phyloP scores from a whole-genome alignment of 129 eudicot genomes.

The Dittrichia graveolens region DNA sequence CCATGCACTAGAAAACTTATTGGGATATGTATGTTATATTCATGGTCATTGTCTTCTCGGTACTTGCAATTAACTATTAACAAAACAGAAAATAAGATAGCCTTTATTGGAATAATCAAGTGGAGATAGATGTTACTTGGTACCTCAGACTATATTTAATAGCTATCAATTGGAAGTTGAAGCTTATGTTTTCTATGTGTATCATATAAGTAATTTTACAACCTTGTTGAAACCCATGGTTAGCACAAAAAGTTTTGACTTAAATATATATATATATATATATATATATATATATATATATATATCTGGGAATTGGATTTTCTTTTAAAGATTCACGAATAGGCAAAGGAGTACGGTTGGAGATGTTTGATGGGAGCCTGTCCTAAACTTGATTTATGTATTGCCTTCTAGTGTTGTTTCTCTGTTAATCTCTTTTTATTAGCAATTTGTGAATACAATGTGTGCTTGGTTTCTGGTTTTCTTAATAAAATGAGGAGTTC shows the following conservation, averaged over 20 bases:
- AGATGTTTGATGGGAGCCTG: background rate
- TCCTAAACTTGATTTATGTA: background rate
- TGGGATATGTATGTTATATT: background rate
- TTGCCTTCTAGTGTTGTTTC: background rate
- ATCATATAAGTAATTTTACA: background rate
- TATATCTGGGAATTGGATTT: background rate
- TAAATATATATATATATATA: no score
- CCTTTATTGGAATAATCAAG: slow-evolving; percentile 14
- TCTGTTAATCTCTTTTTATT: background rate
- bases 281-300: no score
- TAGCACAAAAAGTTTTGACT: background rate
- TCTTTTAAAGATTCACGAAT: background rate
- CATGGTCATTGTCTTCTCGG: slow-evolving; percentile 8
- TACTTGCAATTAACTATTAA: background rate
- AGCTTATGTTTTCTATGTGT: background rate
- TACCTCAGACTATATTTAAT: background rate
- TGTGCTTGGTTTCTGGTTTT: background rate
- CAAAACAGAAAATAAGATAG: background rate
- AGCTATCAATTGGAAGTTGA: background rate
- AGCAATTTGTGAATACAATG: background rate
- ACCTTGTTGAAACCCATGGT: background rate
- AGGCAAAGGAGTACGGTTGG: background rate
- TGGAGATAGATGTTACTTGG: background rate
- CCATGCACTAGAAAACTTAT: background rate
- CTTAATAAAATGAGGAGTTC: background rate